A percentile compares a stretch with the other conserved stretches of the same genome.
These are phyloP conservation scores for Cordyceps cicadae DNA, from an alignment of 2,329 filamentous ascomycete species.

Conservation along the genomic window DNA sequence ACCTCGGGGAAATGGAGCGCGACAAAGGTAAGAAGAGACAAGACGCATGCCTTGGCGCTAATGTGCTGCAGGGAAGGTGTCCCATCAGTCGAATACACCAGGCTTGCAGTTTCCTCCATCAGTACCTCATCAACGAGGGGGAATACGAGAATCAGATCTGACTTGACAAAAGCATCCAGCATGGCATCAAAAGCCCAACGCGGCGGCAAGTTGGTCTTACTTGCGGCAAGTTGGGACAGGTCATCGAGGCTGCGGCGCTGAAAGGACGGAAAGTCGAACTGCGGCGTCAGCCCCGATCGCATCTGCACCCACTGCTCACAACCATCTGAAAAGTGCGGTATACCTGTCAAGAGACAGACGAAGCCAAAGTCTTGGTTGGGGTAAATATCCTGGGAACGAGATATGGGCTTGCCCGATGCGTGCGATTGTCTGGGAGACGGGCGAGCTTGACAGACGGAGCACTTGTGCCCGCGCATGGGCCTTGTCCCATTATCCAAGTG, in stretches of 20 bases:
- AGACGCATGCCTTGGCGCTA: slow-evolving; percentile 37
- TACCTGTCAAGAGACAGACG: slow-evolving; percentile 38
- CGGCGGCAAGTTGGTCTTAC: slow-evolving; percentile 27
- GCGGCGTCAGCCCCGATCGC: slow-evolving; percentile 29
- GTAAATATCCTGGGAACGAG: slow-evolving; percentile 27
- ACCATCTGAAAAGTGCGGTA: slow-evolving; percentile 39
- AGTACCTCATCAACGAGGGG: slow-evolving; percentile 39
- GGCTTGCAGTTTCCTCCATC: slow-evolving; percentile 35
- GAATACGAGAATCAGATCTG: slow-evolving; percentile 36
- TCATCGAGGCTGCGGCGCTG: not conserved
- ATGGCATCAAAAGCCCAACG: slow-evolving; percentile 20
- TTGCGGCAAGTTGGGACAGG: slow-evolving; percentile 12
- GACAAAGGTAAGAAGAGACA: slow-evolving; percentile 37
- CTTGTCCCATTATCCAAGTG: not conserved
- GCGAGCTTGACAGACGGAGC: slow-evolving; percentile 9
- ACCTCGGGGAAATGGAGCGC: slow-evolving; percentile 17
- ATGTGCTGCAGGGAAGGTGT: slow-evolving; percentile 20
- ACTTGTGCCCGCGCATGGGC: not conserved
- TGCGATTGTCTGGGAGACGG: slow-evolving; percentile 3
- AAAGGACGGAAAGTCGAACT: slow-evolving; percentile 15
- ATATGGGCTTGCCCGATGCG: slow-evolving; percentile 24
- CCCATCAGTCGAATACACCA: slow-evolving; percentile 31
- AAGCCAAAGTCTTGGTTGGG: slow-evolving; percentile 38
- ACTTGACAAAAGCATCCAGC: slow-evolving; percentile 17
- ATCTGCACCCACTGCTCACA: slow-evolving; percentile 41